Evolutionary conservation across 2,329 filamentous ascomycete species (phyloP), one percentile per base, ranked within the genome.

Genomic region (Didymella sp.): DNA sequence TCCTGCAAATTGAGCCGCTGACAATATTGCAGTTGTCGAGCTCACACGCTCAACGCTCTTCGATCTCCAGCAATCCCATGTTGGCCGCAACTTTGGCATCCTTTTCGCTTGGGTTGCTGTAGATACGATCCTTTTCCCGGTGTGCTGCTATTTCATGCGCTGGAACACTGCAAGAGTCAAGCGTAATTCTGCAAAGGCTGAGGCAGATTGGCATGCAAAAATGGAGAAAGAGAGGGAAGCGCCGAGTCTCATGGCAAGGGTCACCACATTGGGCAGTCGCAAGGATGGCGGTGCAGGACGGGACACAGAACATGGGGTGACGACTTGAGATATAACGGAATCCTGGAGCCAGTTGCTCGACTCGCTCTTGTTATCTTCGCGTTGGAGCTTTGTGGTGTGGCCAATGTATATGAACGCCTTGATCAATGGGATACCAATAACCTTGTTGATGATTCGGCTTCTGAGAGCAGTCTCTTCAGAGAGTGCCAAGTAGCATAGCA

Each of bases 21-120:
- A 42, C 22, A 25, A 31, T 24, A 17, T 13, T 3, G 5, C 15
- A 80, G 78, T 89, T 30, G 86, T 89, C 37, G 79, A 85, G 66
- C 84, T 79, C 1, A 80, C 81, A 6, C 79, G 86, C n/a, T 83
- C 82, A 5, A 81, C 87, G 19, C 64, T 89, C 5, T 88, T 89
- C 62, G 85, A 85, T 56, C 76, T 85, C 8, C 7, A 40, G 4
- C 82, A 85, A 58, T 83, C 82, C 1, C 71, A 79, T 12, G 83
- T 88, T 37, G 85, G 85, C 0, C 72, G 87, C 6, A 84, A 88
- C 63, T 83, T 88, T 66, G 86, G 82, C 1, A 72, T 89, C 4
- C 67, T 89, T 22, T 80, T 87, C 56, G 81, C 81, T 0, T 89
- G 85, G 86, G 71, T 71, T 2, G 82, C 76, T 0, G 63, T 86